phyloP scores from a whole-genome alignment of 2,329 filamentous ascomycete species.

The Cordyceps fumosorosea region DNA sequence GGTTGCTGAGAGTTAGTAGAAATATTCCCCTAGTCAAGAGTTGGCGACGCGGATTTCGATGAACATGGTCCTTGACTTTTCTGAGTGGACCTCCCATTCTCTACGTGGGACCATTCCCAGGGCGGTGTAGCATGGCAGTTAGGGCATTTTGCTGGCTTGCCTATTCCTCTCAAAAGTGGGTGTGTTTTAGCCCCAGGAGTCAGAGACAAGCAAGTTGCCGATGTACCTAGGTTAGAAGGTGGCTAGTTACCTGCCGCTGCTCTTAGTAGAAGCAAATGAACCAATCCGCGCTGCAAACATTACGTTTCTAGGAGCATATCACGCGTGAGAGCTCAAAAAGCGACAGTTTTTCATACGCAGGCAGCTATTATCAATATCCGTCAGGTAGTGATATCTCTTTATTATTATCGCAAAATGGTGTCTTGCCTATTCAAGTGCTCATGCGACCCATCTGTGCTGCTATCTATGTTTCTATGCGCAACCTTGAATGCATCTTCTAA shows the following conservation, averaged over 20 bases:
- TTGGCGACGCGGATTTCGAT: constrained; percentile 27
- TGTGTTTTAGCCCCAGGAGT: too few species aligned
- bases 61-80: constrained; percentile 17
- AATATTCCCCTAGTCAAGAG: constrained; percentile 24
- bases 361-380: too few species aligned
- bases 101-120: not conserved
- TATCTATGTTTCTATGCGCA: constrained; percentile 8
- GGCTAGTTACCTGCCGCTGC: not conserved
- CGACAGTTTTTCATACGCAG: too few species aligned
- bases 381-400: not conserved
- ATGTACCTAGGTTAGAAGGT: not conserved
- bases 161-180: not conserved
- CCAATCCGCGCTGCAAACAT: too few species aligned
- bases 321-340: too few species aligned
- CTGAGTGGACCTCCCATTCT: constrained; percentile 16
- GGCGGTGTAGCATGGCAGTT: constrained; percentile 42
- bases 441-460: constrained; percentile 1
- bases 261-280: not conserved
- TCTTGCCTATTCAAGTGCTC: constrained; percentile 5
- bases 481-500: not conserved
- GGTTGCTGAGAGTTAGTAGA: constrained; percentile 21
- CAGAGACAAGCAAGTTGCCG: too few species aligned
- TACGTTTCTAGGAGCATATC: too few species aligned
- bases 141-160: constrained; percentile 25
- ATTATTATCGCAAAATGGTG: not conserved